Percentiles rank a stretch among this genome's conserved stretches.
Evolutionary conservation across 495 filamentous ascomycete genomes (phyloP).

Genomic region (Aspergillus sparsus): DNA sequence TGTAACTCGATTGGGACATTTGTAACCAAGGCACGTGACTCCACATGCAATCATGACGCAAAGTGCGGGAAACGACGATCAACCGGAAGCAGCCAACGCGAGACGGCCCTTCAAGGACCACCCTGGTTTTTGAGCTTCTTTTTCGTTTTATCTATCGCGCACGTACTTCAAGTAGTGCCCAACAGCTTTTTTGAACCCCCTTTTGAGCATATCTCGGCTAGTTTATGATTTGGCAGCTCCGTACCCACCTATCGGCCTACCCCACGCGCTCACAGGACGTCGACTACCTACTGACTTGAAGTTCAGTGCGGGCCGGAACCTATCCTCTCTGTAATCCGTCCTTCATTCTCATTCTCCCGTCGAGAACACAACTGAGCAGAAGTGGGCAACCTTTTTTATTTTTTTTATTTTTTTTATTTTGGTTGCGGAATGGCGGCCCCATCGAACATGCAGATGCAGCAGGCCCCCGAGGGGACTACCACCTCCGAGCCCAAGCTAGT

Average conservation of each 20-base stretch:
- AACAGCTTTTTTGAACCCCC: background rate
- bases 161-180: background rate
- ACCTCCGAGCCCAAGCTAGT: slow-evolving; percentile 46
- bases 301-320: slow-evolving; percentile 10
- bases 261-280: slow-evolving; percentile 16
- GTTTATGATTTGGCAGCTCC: background rate
- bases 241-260: background rate
- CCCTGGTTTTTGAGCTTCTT: slow-evolving; percentile 15
- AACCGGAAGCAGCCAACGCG: slow-evolving; percentile 31
- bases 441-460: slow-evolving; percentile 33
- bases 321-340: slow-evolving; percentile 7
- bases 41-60: slow-evolving; percentile 43
- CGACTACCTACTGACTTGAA: background rate
- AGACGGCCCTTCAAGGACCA: slow-evolving; percentile 16
- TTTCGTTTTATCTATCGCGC: slow-evolving; percentile 1
- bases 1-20: background rate
- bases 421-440: slow-evolving; percentile 24
- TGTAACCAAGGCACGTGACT: slow-evolving; percentile 32
- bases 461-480: slow-evolving; percentile 25
- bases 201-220: background rate
- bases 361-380: too few relatives aligned
- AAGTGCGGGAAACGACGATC: slow-evolving; percentile 34
- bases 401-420: background rate
- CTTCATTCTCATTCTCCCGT: too few relatives aligned
- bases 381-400: background rate